Percentiles rank a stretch among this genome's conserved stretches.
These are phyloP conservation scores for Colletotrichum tropicicola DNA, from an alignment of 2,329 filamentous ascomycete genomes.

Conservation along the genomic window DNA sequence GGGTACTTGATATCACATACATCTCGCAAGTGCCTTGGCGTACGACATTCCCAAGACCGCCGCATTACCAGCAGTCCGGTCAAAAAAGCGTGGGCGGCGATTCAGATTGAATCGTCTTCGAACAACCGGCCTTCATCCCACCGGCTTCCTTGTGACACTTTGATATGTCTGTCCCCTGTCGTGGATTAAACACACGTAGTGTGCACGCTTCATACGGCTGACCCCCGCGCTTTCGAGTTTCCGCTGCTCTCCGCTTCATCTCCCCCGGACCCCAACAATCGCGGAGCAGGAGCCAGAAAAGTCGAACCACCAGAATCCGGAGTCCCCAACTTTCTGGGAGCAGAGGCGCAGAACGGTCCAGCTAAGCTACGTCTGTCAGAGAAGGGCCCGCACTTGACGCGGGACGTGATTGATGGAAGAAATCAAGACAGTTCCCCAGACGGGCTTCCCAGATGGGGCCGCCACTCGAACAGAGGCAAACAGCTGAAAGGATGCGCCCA, in stretches of 20 bases:
- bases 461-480: background rate
- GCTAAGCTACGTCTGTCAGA: no score
- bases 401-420: constrained; percentile 26
- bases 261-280: constrained; percentile 16
- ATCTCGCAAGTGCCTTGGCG: background rate
- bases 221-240: no score
- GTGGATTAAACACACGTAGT: no score
- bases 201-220: no score
- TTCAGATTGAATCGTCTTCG: background rate
- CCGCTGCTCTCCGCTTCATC: background rate
- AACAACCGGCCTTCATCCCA: background rate
- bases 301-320: constrained; percentile 4
- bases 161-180: background rate
- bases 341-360: no score
- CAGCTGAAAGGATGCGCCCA: background rate
- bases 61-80: background rate
- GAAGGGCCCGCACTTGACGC: background rate
- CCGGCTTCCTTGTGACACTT: no score
- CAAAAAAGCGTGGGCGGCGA: background rate
- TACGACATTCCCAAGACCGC: background rate
- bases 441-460: background rate
- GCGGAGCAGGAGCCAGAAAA: background rate
- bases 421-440: constrained; percentile 9
- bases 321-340: background rate
- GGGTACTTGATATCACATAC: background rate